Evolutionary conservation across 2,329 filamentous ascomycete species (phyloP), one percentile per base, ranked within the genome.

Genomic region (Alternaria sp.): DNA sequence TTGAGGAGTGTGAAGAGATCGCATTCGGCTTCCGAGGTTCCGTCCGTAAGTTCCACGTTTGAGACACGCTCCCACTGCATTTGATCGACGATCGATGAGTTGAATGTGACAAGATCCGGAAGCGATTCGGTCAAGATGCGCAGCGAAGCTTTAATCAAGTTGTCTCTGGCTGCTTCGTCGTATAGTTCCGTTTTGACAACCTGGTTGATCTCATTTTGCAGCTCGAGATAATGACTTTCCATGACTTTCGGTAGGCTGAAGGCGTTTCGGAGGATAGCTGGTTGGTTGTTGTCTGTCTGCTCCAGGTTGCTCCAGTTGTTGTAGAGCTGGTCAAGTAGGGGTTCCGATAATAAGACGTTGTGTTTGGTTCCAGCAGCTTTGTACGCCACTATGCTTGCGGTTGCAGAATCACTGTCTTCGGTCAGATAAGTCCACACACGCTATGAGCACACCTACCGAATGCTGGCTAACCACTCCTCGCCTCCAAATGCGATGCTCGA

Each of bases 31-130:
- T 85, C 81, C 26, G 79, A 76, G 15, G 78, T 79, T 6, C 75
- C 80, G n/a, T 77, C 74, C 2, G 79, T 72, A 36, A 77, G 68
- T 15, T 84, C 83, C 5, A 86, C 80, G 21, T 85, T 75, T 3
- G 78, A 77, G 1, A 86, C 82, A 32, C 87, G 84, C 72, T 91
- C 89, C 89, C 89, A 91, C 3, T 81, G 81, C 69, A 84, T 83
- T 64, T 90, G 87, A 70, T 91, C 89, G 23, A 91, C 86, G 3
- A 84, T 79, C 17, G 87, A 89, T 8, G 83, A 80, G 40, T 83
- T 84, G 69, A 89, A 89, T 1, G 87, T 88, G 43, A 90, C 83
- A 32, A 91, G 75, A 57, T 87, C 85, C 5, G 86, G 84, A 11
- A 86, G 80, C 84, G 76, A 59, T 77, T 79, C 43, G 66, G 75